Evolutionary conservation across 768 basidiomycete species (phyloP).

Genomic region (Podaxis sp.): DNA sequence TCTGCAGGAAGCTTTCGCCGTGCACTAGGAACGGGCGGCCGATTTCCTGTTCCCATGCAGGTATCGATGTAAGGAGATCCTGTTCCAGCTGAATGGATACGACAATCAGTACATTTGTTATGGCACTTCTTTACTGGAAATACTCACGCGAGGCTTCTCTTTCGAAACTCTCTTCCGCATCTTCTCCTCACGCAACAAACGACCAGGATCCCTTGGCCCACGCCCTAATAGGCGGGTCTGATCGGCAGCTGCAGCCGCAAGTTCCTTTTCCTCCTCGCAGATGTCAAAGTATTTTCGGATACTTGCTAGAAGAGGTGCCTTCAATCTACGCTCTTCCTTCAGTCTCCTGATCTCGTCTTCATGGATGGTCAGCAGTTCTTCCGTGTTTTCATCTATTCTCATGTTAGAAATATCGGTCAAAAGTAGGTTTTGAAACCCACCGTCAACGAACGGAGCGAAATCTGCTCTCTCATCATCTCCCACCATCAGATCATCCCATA

Average conservation of each 20-base stretch:
- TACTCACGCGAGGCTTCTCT: conserved; percentile 85
- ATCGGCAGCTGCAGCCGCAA: conserved; percentile 76
- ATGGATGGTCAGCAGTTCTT: conserved; percentile 81
- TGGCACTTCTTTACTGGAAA: neutral
- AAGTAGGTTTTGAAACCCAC: conserved; percentile 35
- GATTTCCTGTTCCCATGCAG: conserved; percentile 80
- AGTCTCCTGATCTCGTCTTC: conserved; percentile 80
- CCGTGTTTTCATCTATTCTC: conserved; percentile 73
- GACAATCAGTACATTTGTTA: neutral
- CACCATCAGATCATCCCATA: conserved; percentile 87
- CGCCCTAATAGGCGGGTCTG: conserved; percentile 78
- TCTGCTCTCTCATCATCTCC: conserved; percentile 78
- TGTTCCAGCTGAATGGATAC: conserved; percentile 66
- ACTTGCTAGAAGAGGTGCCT: conserved; percentile 67
- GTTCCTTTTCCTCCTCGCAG: conserved; percentile 83
- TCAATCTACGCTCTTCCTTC: conserved; percentile 77
- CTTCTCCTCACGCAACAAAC: conserved; percentile 91
- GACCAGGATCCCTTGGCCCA: conserved; percentile 78
- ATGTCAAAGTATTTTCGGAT: conserved; percentile 91
- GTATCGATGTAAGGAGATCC: conserved; percentile 74
- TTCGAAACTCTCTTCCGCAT: conserved; percentile 91
- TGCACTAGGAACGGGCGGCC: conserved; percentile 78
- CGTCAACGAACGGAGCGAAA: conserved; percentile 81
- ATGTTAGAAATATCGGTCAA: conserved; percentile 4
- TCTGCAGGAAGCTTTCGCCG: conserved; percentile 74